These are phyloP conservation scores for Beta corolliflora DNA, from an alignment of 179 eudicot species.

Conservation along the genomic window DNA sequence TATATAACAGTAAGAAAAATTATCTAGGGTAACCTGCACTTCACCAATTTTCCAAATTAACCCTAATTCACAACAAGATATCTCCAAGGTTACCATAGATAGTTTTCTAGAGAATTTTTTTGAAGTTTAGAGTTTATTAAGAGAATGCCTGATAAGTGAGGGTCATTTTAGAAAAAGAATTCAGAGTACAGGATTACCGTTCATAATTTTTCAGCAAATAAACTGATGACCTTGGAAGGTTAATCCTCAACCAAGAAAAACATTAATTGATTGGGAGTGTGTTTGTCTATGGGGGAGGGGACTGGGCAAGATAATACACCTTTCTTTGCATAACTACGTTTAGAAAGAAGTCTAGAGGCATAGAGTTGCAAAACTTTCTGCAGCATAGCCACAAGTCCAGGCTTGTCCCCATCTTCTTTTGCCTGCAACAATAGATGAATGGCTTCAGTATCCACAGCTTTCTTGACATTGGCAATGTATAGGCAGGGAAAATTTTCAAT, in stretches of 20 bases:
- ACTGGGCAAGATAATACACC: constrained; percentile 38
- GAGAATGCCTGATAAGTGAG: no score
- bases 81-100: no score
- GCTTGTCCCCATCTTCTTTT: constrained; percentile 88
- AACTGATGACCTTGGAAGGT: not conserved
- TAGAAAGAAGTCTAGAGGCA: constrained; percentile 81
- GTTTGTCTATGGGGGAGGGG: no score
- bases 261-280: not conserved
- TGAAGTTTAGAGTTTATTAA: no score
- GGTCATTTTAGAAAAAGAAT: no score
- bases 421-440: constrained; percentile 53
- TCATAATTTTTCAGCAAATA: no score
- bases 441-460: constrained; percentile 8
- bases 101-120: no score
- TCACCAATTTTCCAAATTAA: no score
- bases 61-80: no score
- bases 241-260: not conserved
- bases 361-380: constrained; percentile 91
- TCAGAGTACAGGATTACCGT: no score
- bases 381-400: constrained; percentile 95
- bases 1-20: not conserved
- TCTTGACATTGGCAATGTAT: not conserved
- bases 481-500: not conserved
- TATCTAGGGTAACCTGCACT: no score
- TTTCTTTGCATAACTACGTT: constrained; percentile 95